Evolutionary conservation across 345 rosid genomes (phyloP).

Genomic region (Ricinus communis): DNA sequence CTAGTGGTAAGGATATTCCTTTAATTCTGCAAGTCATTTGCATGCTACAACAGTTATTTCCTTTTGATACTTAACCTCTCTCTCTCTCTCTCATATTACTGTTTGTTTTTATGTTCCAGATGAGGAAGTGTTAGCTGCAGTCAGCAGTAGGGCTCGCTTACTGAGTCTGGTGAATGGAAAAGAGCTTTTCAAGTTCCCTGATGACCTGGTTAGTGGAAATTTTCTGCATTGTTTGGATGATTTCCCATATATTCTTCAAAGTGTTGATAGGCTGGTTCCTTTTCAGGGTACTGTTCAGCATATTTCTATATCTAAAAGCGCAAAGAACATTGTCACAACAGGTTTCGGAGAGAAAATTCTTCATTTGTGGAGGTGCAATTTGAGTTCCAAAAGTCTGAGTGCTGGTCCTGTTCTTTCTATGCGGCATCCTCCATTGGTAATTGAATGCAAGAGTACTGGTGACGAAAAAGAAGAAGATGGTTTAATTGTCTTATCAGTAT

Average conservation of each 20-base stretch:
- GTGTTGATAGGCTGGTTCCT: conserved; percentile 9
- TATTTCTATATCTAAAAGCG: conserved; percentile 42
- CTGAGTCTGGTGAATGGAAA: conserved; percentile 37
- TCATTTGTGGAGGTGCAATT: conserved; percentile 43
- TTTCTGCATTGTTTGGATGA: background rate
- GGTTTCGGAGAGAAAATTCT: conserved; percentile 36
- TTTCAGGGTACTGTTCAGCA: conserved; percentile 37
- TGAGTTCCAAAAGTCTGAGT: conserved; percentile 22
- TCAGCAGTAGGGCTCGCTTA: conserved; percentile 24
- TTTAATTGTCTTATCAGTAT: conserved; percentile 33
- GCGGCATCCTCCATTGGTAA: conserved; percentile 25
- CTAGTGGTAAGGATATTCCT: conserved; percentile 30
- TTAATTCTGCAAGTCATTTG: background rate
- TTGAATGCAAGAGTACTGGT: conserved; percentile 31
- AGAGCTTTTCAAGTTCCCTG: conserved; percentile 41
- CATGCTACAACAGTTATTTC: background rate
- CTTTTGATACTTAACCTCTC: conserved; percentile 6
- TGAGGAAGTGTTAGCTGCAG: conserved; percentile 34
- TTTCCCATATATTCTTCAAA: conserved; percentile 10
- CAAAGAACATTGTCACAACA: conserved; percentile 36
- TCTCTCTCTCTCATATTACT: background rate
- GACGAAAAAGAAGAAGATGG: conserved; percentile 15
- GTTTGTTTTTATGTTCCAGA: conserved; percentile 27
- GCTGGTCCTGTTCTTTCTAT: conserved; percentile 38
- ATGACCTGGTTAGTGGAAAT: conserved; percentile 32